These are phyloP conservation scores for Tetradesmus obliquus DNA, from an alignment of 139 green algal genomes.

Conservation along the genomic window DNA sequence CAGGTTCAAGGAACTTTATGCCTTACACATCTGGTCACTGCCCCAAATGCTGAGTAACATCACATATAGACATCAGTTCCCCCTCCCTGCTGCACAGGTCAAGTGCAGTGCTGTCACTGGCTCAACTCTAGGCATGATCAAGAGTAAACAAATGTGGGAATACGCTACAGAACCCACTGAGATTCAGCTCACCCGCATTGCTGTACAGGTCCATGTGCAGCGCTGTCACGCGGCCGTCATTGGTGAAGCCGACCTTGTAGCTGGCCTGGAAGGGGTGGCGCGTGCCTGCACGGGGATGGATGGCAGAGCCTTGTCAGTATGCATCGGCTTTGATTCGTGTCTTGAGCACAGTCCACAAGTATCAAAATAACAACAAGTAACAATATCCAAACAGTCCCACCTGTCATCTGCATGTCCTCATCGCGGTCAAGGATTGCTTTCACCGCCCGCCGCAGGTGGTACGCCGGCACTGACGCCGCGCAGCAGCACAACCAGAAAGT, in stretches of 20 bases:
- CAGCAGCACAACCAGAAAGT: neutral
- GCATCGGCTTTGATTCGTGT: no score
- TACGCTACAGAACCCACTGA: no score
- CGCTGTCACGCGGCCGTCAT: slow-evolving; percentile 73
- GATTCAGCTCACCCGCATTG: slow-evolving; percentile 74
- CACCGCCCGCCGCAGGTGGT: slow-evolving; percentile 77
- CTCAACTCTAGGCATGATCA: no score
- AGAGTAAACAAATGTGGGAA: no score
- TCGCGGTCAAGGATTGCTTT: slow-evolving; percentile 90
- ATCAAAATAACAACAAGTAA: neutral
- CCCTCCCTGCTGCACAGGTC: no score
- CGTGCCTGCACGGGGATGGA: slow-evolving; percentile 80
- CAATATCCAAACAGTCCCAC: no score
- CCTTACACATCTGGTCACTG: no score
- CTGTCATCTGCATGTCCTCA: slow-evolving; percentile 93
- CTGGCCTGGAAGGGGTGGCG: slow-evolving; percentile 88
- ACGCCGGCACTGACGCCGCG: slow-evolving; percentile 82
- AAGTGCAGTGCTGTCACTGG: slow-evolving; percentile 70
- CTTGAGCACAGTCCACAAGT: neutral
- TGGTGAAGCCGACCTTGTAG: slow-evolving; percentile 89
- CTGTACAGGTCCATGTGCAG: slow-evolving; percentile 89
- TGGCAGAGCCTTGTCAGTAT: no score
- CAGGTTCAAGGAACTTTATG: no score
- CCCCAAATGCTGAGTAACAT: no score
- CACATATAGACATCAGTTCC: no score